Evolutionary conservation across 768 basidiomycete species (phyloP).

Genomic region (Lactarius sanguifluus): DNA sequence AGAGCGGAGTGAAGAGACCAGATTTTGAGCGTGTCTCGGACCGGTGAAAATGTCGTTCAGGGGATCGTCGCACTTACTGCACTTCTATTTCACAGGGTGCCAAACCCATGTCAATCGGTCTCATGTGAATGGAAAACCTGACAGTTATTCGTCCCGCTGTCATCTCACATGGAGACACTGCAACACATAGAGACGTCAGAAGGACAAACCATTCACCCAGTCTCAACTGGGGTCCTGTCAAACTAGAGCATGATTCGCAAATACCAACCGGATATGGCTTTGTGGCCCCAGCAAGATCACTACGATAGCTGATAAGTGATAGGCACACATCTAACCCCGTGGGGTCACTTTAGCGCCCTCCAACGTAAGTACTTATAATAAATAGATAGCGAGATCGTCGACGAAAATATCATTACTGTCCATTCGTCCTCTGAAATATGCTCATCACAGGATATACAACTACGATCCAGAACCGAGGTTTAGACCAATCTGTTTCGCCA

Average conservation of each 20-base stretch:
- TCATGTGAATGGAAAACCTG: neutral
- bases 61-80: neutral
- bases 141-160: neutral
- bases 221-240: neutral
- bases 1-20: neutral
- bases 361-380: neutral
- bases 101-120: neutral
- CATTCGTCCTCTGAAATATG: neutral
- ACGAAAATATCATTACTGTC: slow-evolving; percentile 6
- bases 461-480: neutral
- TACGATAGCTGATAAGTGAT: neutral
- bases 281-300: neutral
- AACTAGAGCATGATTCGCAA: too few relatives aligned
- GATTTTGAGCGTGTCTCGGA: neutral
- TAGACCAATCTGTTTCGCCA: neutral
- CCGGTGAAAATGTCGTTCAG: neutral
- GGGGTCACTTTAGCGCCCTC: neutral
- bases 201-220: neutral
- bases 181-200: neutral
- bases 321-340: neutral
- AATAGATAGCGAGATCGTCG: neutral
- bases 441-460: neutral
- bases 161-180: neutral
- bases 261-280: neutral
- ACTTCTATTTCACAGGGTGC: slow-evolving; percentile 1